Base-by-base conservation (phyloP, 2,329 filamentous ascomycete genomes). In the Fusarium irregulare region DNA sequence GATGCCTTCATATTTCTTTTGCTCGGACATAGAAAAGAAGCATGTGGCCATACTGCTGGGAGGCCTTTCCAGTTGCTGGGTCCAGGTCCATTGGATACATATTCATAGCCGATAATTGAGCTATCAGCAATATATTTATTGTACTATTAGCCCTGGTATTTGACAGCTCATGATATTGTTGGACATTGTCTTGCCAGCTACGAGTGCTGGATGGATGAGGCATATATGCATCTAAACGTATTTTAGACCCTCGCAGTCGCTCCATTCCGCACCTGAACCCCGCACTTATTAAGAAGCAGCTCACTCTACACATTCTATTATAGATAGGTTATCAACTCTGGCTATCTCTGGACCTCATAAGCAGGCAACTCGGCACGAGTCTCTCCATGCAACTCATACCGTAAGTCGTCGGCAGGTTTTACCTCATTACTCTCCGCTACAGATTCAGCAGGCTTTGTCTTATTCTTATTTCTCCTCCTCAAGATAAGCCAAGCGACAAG, bases 381-480 rank as follows among this genome's bases (percentile, higher is more conserved):
- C 34, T 37, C 34, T 7, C 42, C 42, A 48, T 48, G 45, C 25
- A 48, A 20, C 47, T 23, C 28, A 20, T 23, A 34, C 20, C 47
- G 30, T 30, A 21, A 14, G 30, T 34, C 47, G 7, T 49, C 47
- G 21, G 6, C 16, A 16, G 20, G 47, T 25, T 49, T 49, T 20
- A 49, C 47, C 47, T 34, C 27, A 11, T 20, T 16, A 7, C n/a
- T 21, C 9, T 49, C 47, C 4, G 27, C 7, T 21, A 25, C n/a
- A 18, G 47, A 16, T 8, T 16, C 13, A 20, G 47, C 16, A n/a
- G 30, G 11, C 16, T 50, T 56, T 16, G 11, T 30, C 7, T 37
- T 49, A 32, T 37, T 56, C 30, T 25, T 30, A 9, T 49, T 49
- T 32, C 27, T 56, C 30, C 30, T 49, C 47, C 47, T n/a, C 12